Evolutionary conservation across 2,329 filamentous ascomycete species (phyloP).

Genomic region (Seiridium unicorne): DNA sequence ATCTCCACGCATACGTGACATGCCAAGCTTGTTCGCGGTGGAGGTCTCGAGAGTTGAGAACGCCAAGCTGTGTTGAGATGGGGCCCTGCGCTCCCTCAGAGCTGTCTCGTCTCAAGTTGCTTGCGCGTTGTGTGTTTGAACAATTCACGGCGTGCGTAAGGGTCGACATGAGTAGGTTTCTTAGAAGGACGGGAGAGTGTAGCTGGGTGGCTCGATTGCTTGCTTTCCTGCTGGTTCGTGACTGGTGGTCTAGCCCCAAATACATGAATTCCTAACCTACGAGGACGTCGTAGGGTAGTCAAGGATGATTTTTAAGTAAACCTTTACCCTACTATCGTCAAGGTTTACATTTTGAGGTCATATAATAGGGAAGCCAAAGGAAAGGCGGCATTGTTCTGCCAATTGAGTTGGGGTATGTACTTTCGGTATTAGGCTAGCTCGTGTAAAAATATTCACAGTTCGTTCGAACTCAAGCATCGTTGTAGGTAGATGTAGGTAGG

Average conservation of each 20-base stretch:
- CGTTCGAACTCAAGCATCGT: background rate
- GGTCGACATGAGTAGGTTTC: background rate
- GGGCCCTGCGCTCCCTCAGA: background rate
- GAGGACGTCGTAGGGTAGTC: no score
- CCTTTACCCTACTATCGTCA: background rate
- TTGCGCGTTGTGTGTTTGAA: conserved; percentile 4
- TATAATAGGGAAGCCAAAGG: no score
- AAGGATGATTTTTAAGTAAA: background rate
- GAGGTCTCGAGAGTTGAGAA: background rate
- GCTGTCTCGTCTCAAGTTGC: conserved; percentile 4
- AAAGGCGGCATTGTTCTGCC: background rate
- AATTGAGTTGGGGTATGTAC: background rate
- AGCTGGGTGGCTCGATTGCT: background rate
- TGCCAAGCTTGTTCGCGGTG: background rate
- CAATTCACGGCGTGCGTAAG: background rate
- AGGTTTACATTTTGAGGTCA: background rate
- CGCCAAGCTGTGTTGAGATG: background rate
- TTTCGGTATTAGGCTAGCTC: background rate
- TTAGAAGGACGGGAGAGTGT: background rate
- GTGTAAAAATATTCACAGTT: background rate
- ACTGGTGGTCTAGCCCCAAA: no score
- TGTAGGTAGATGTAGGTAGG: background rate
- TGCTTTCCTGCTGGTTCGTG: background rate
- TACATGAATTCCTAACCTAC: no score
- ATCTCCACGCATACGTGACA: background rate